Percentiles rank a stretch among this genome's conserved stretches.
phyloP scores from a whole-genome alignment of 495 filamentous ascomycete genomes.

The Aspergillus cavernicola region DNA sequence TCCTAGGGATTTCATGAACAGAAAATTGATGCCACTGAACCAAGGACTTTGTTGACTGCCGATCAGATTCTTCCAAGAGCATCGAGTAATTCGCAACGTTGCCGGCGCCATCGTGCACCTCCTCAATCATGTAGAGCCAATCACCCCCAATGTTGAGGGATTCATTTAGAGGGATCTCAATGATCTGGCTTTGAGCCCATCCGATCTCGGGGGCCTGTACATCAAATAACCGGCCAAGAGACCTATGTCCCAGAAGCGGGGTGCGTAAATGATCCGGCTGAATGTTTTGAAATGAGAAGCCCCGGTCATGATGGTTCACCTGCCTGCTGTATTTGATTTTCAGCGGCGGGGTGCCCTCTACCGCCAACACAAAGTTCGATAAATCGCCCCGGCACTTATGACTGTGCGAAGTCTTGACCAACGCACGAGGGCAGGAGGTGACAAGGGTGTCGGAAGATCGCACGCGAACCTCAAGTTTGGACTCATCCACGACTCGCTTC shows the following conservation, averaged over 20 bases:
- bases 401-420: slow-evolving; percentile 57
- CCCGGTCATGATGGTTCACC: slow-evolving; percentile 69
- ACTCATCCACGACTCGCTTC: slow-evolving; percentile 80
- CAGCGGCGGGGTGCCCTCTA: slow-evolving; percentile 87
- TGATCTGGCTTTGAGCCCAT: slow-evolving; percentile 73
- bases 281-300: slow-evolving; percentile 82
- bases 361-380: slow-evolving; percentile 75
- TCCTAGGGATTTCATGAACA: slow-evolving; percentile 80
- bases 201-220: slow-evolving; percentile 55
- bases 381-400: slow-evolving; percentile 80
- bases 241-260: slow-evolving; percentile 58
- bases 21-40: slow-evolving; percentile 75
- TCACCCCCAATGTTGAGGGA: slow-evolving; percentile 70
- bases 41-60: slow-evolving; percentile 49
- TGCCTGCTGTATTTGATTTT: slow-evolving; percentile 85
- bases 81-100: slow-evolving; percentile 81
- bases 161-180: slow-evolving; percentile 81
- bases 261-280: slow-evolving; percentile 83
- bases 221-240: slow-evolving; percentile 52
- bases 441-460: slow-evolving; percentile 71
- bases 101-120: slow-evolving; percentile 84
- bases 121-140: slow-evolving; percentile 88
- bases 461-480: slow-evolving; percentile 85
- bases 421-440: slow-evolving; percentile 75
- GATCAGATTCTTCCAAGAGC: slow-evolving; percentile 54